A percentile compares a stretch with the other conserved stretches of the same genome.
These are phyloP conservation scores for Ascoidea rubescens DNA, from an alignment of 805 yeast genomes.

Conservation along the genomic window DNA sequence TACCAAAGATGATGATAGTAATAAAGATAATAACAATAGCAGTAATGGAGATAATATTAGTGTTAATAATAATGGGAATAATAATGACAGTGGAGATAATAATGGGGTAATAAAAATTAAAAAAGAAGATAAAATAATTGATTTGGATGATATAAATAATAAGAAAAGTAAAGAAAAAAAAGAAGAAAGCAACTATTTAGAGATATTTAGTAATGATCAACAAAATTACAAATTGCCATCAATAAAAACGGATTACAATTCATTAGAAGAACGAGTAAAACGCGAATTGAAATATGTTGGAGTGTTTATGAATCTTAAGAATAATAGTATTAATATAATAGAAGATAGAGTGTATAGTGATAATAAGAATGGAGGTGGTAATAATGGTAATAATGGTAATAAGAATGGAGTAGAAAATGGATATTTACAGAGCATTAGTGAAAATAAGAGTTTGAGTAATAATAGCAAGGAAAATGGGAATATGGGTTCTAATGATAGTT, in stretches of 20 bases:
- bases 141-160: conserved; percentile 13
- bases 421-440: not conserved
- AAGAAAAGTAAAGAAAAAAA: conserved; percentile 10
- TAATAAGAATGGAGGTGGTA: conserved; percentile 14
- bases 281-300: conserved; percentile 86
- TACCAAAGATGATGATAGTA: conserved; percentile 6
- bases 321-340: conserved; percentile 13
- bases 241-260: conserved; percentile 49
- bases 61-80: not conserved
- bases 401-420: conserved; percentile 11
- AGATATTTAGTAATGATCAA: conserved; percentile 11
- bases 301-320: conserved; percentile 54
- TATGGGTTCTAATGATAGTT: conserved; percentile 17
- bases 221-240: conserved; percentile 33
- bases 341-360: not conserved
- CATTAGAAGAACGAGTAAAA: conserved; percentile 78
- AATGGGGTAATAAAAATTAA: conserved; percentile 11
- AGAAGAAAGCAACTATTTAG: not conserved
- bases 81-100: conserved; percentile 11
- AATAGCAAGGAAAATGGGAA: not conserved
- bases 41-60: conserved; percentile 9
- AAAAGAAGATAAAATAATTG: conserved; percentile 7
- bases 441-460: conserved; percentile 2
- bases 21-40: conserved; percentile 8
- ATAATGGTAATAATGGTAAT: conserved; percentile 2